Conservation (phyloP, 2,329 filamentous ascomycete genomes). For the Colletotrichum noveboracense region DNA sequence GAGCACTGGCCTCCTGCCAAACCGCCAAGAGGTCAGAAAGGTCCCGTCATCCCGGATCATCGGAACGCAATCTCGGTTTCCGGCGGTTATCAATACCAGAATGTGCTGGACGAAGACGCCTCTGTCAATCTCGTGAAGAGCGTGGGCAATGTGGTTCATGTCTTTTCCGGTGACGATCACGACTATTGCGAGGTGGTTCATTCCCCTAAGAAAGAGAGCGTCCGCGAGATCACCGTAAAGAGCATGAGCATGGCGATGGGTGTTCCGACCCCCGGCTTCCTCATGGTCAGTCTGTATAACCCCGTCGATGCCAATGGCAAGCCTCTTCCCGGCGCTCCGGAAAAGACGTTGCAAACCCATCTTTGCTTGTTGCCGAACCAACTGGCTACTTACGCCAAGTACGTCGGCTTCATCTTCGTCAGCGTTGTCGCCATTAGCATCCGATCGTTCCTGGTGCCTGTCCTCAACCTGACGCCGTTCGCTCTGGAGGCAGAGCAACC, state of each 20-base stretch:
- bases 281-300: constrained; percentile 91
- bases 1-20: constrained; percentile 81
- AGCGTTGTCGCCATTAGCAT: constrained; percentile 55
- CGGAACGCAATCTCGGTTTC: constrained; percentile 80
- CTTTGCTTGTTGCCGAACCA: constrained; percentile 92
- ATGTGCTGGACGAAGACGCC: constrained; percentile 80
- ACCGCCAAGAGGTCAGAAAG: constrained; percentile 62
- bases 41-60: constrained; percentile 64
- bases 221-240: constrained; percentile 92
- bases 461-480: constrained; percentile 58
- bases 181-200: constrained; percentile 95
- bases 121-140: constrained; percentile 78
- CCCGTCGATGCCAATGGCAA: constrained; percentile 71
- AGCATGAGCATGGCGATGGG: constrained; percentile 97
- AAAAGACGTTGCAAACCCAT: constrained; percentile 80
- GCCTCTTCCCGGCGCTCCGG: constrained; percentile 46
- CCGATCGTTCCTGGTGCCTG: constrained; percentile 62
- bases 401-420: constrained; percentile 67
- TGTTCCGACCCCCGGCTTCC: constrained; percentile 83
- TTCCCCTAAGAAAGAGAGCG: constrained; percentile 67
- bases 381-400: constrained; percentile 81
- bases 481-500: constrained; percentile 49
- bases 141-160: constrained; percentile 81
- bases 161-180: constrained; percentile 96
- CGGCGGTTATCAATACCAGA: constrained; percentile 94